Evolutionary conservation across 257 asterid genomes (phyloP).

Genomic region (Capsicum rhomboideum): DNA sequence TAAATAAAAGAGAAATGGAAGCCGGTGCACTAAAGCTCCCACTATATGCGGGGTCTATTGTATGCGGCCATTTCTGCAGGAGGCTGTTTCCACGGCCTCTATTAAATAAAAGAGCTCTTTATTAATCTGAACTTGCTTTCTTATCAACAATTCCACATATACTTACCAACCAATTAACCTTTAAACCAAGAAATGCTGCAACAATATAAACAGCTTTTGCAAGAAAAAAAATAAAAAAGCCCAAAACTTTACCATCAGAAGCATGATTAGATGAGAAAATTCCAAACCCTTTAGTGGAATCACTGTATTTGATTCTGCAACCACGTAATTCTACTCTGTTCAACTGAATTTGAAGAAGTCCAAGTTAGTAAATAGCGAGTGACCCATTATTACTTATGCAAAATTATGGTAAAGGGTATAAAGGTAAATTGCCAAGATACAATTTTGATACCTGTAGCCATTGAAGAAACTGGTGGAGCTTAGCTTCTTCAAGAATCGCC

Average conservation of each 20-base stretch:
- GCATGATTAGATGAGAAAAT: constrained; percentile 47
- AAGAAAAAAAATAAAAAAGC: not conserved
- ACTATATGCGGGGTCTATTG: too few relatives aligned
- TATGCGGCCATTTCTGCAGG: too few relatives aligned
- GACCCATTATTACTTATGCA: not conserved
- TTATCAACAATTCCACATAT: too few relatives aligned
- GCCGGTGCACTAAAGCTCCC: too few relatives aligned
- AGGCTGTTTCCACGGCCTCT: too few relatives aligned
- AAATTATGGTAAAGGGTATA: not conserved
- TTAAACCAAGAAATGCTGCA: not conserved
- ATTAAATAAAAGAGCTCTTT: too few relatives aligned
- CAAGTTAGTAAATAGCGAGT: not conserved
- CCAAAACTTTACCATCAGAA: constrained; percentile 42
- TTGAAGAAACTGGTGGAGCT: constrained; percentile 63
- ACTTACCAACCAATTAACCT: too few relatives aligned
- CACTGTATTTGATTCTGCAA: constrained; percentile 67
- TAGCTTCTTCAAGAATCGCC: constrained; percentile 57
- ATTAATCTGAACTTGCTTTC: too few relatives aligned
- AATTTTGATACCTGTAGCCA: constrained; percentile 56
- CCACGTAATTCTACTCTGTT: constrained; percentile 73
- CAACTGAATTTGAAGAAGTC: constrained; percentile 34
- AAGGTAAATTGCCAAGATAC: not conserved
- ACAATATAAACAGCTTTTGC: not conserved
- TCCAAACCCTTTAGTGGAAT: constrained; percentile 71
- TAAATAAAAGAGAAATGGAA: too few relatives aligned